Conservation (phyloP, 768 basidiomycete genomes). For the Neoboletus brunneissimus region DNA sequence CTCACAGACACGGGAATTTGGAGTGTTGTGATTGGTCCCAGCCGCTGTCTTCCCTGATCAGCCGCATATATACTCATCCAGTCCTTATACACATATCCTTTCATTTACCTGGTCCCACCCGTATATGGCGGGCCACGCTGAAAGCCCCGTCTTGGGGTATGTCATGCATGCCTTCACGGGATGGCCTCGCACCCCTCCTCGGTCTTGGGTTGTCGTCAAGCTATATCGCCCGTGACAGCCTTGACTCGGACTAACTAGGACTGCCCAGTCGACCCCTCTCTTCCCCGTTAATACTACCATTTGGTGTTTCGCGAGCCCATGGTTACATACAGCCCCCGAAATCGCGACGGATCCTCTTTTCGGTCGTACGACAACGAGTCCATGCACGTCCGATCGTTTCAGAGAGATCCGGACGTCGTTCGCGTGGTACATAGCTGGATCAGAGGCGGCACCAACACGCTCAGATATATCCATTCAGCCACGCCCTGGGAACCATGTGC, state of each 20-base stretch:
- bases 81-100: neutral
- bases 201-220: neutral
- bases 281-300: neutral
- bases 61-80: neutral
- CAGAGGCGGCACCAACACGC: neutral
- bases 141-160: no score
- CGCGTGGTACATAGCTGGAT: neutral
- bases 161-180: neutral
- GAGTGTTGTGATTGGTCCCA: neutral
- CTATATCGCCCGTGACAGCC: neutral
- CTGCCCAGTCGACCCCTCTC: neutral
- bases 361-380: neutral
- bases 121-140: neutral
- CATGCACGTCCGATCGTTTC: neutral
- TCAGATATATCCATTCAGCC: no score
- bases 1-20: neutral
- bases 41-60: neutral
- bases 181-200: neutral
- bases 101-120: neutral
- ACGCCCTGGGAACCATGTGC: no score
- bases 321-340: neutral
- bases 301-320: neutral
- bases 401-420: neutral
- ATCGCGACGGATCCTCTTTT: constrained; percentile 1
- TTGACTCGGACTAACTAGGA: neutral